Evolutionary conservation across 768 basidiomycete genomes (phyloP).

Genomic region (Russula virescens): DNA sequence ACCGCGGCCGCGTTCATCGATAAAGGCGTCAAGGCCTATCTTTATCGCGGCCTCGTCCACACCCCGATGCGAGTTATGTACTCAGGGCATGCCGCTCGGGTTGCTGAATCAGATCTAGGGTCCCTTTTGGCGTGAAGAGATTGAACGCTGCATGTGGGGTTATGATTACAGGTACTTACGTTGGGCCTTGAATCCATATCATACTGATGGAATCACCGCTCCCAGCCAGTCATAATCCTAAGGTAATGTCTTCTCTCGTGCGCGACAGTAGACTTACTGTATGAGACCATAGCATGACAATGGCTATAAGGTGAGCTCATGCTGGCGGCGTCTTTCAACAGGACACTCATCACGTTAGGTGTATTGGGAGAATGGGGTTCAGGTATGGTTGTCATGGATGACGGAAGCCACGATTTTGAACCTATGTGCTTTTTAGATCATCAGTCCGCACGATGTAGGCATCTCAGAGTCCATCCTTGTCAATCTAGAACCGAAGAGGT

Average conservation of each 20-base stretch:
- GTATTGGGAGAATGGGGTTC: constrained; percentile 86
- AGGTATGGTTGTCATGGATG: constrained; percentile 39
- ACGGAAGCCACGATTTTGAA: neutral
- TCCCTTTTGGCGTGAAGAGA: constrained; percentile 69
- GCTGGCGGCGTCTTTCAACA: neutral
- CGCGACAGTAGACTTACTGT: constrained; percentile 3
- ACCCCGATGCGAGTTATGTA: constrained; percentile 60
- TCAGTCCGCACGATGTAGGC: constrained; percentile 73
- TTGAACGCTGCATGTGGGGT: constrained; percentile 73
- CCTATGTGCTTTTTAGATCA: constrained; percentile 51
- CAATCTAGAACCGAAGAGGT: constrained; percentile 52
- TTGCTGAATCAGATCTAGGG: constrained; percentile 39
- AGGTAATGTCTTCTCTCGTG: constrained; percentile 39
- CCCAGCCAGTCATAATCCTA: constrained; percentile 82
- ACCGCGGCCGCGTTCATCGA: constrained; percentile 66
- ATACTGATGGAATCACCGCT: neutral
- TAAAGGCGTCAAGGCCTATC: constrained; percentile 61
- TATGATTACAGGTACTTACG: constrained; percentile 73
- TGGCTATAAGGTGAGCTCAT: constrained; percentile 64
- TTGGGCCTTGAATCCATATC: constrained; percentile 1
- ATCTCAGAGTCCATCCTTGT: constrained; percentile 61
- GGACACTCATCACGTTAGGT: constrained; percentile 43
- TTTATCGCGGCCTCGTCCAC: constrained; percentile 65
- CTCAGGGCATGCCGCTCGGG: neutral
- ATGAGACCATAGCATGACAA: constrained; percentile 61